Conservation (phyloP, 106 monocot genomes). For the Dioscorea dumetorum region DNA sequence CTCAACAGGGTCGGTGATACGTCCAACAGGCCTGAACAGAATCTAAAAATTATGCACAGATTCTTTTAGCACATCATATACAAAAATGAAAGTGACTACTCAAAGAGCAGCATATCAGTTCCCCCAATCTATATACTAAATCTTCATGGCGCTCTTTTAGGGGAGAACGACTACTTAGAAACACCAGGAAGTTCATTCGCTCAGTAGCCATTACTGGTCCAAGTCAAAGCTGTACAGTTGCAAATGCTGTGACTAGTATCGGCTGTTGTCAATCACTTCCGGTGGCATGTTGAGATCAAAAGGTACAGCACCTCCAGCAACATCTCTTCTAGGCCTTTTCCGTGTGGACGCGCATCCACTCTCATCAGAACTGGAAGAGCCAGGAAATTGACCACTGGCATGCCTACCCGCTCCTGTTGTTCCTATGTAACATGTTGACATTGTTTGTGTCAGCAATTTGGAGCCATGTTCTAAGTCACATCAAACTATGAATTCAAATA, state of each 20-base stretch:
- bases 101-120: too few relatives aligned
- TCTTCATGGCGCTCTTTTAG: too few relatives aligned
- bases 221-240: neutral
- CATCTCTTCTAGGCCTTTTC: neutral
- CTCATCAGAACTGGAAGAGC: slow-evolving; percentile 1
- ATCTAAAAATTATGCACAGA: too few relatives aligned
- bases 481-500: too few relatives aligned
- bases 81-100: too few relatives aligned
- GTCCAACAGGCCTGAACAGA: too few relatives aligned
- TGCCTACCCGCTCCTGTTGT: neutral
- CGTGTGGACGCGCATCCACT: neutral
- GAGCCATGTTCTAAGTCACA: neutral
- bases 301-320: too few relatives aligned
- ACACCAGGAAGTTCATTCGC: slow-evolving; percentile 5
- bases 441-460: neutral
- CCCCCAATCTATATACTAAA: too few relatives aligned
- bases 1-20: too few relatives aligned
- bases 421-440: neutral
- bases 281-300: slow-evolving; percentile 1
- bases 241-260: neutral
- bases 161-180: too few relatives aligned
- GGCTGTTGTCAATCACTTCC: neutral
- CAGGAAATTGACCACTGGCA: neutral
- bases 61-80: too few relatives aligned
- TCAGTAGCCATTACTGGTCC: neutral